Conservation (phyloP, 2,329 filamentous ascomycete species). For the Ambrosiella xylebori region DNA sequence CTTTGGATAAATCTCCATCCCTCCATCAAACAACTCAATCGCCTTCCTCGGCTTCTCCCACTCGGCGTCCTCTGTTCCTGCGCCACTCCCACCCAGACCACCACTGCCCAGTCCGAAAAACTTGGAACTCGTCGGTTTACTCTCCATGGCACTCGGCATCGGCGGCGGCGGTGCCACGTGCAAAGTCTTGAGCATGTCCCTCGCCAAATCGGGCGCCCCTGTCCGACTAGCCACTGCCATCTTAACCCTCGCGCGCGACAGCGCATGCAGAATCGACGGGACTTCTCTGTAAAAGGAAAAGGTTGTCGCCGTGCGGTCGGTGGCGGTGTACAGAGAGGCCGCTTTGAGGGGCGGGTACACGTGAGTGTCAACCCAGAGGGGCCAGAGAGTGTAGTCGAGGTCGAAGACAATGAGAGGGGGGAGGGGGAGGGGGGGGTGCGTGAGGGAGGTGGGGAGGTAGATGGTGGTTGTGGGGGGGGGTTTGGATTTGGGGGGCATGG, state of each 20-base stretch:
- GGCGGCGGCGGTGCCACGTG: constrained; percentile 31
- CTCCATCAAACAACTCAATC: constrained; percentile 41
- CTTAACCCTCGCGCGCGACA: constrained; percentile 28
- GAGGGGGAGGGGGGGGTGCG: constrained; percentile 43
- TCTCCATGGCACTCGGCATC: constrained; percentile 12
- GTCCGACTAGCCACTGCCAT: constrained; percentile 71
- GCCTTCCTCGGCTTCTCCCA: constrained; percentile 25
- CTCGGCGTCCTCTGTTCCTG: constrained; percentile 15
- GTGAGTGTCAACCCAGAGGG: constrained; percentile 95
- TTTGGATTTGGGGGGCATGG: constrained; percentile 14
- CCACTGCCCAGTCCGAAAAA: constrained; percentile 2
- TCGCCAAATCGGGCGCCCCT: constrained; percentile 57
- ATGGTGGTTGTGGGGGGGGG: constrained; percentile 14
- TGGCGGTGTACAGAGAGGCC: constrained; percentile 24
- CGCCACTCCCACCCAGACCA: constrained; percentile 12
- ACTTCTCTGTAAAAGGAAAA: constrained; percentile 58
- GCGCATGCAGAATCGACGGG: constrained; percentile 46
- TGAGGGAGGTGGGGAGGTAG: constrained; percentile 26
- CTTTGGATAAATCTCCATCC: constrained; percentile 52
- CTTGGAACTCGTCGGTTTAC: background rate
- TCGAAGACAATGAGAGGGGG: constrained; percentile 83
- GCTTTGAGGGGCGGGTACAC: constrained; percentile 53
- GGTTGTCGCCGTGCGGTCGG: constrained; percentile 43
- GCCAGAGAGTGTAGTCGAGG: constrained; percentile 96
- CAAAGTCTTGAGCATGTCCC: constrained; percentile 63